Evolutionary conservation across 2,329 filamentous ascomycete species (phyloP).

Genomic region (Knoxdaviesia proteae): DNA sequence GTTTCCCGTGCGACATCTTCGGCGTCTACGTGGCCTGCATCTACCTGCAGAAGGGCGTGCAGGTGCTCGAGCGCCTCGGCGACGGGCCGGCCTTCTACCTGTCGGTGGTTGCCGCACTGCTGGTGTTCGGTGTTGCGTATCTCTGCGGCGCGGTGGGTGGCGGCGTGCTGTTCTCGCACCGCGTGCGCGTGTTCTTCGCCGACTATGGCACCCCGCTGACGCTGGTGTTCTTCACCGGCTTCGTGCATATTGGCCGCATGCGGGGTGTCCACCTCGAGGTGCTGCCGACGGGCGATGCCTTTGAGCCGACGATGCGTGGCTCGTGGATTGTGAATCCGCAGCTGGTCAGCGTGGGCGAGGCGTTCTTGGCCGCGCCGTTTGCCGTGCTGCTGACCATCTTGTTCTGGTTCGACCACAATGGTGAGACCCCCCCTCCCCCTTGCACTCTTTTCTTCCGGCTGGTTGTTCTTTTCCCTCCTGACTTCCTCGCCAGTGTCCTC

Average conservation of each 20-base stretch:
- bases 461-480: background rate
- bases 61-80: conserved; percentile 63
- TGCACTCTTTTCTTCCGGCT: background rate
- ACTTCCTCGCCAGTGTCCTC: conserved; percentile 42
- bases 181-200: conserved; percentile 63
- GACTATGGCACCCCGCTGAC: conserved; percentile 76
- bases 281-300: conserved; percentile 57
- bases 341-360: conserved; percentile 49
- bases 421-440: conserved; percentile 18
- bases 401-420: conserved; percentile 82
- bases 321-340: conserved; percentile 68
- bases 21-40: conserved; percentile 87
- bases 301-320: conserved; percentile 54
- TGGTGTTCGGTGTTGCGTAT: conserved; percentile 62
- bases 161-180: conserved; percentile 52
- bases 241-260: conserved; percentile 75
- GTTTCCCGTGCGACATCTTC: conserved; percentile 85
- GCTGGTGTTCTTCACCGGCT: conserved; percentile 74
- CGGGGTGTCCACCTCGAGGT: conserved; percentile 43
- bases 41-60: conserved; percentile 78
- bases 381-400: conserved; percentile 63
- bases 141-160: conserved; percentile 50
- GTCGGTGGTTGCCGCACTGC: conserved; percentile 52
- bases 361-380: conserved; percentile 77
- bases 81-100: conserved; percentile 50